Evolutionary conservation across 2,329 filamentous ascomycete species (phyloP).

Genomic region (Blastomyces percursus): DNA sequence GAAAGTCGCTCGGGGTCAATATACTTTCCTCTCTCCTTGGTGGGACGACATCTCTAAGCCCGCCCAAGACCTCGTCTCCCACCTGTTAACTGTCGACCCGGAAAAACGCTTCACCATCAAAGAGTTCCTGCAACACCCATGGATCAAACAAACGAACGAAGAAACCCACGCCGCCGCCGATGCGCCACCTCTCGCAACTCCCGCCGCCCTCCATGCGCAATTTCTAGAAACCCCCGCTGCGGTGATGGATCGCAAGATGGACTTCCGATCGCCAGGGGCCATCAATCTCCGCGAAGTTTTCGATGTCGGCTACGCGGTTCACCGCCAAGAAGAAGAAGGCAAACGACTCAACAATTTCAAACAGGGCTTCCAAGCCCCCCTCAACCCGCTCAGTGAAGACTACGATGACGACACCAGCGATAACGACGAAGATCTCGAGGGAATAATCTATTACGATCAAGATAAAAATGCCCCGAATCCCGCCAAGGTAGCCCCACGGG

Average conservation of each 20-base stretch:
- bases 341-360: constrained; percentile 79
- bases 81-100: constrained; percentile 86
- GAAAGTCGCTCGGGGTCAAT: constrained; percentile 93
- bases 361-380: constrained; percentile 51
- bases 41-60: constrained; percentile 98
- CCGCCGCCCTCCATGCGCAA: constrained; percentile 45
- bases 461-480: constrained; percentile 35
- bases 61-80: constrained; percentile 86
- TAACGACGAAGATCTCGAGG: constrained; percentile 47
- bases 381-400: constrained; percentile 55
- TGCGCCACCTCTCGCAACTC: constrained; percentile 61
- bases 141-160: constrained; percentile 66
- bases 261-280: constrained; percentile 90
- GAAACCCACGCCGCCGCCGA: constrained; percentile 56
- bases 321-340: constrained; percentile 88
- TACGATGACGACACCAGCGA: constrained; percentile 55
- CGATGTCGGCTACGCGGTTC: constrained; percentile 95
- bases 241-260: constrained; percentile 54
- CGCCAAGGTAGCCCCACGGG: constrained; percentile 54
- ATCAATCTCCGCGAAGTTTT: constrained; percentile 96
- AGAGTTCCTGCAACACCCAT: constrained; percentile 89
- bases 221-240: constrained; percentile 46
- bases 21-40: constrained; percentile 96
- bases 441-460: constrained; percentile 41
- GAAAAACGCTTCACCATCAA: constrained; percentile 89